Evolutionary conservation across 345 rosid species (phyloP).

Genomic region (Angophora floribunda): DNA sequence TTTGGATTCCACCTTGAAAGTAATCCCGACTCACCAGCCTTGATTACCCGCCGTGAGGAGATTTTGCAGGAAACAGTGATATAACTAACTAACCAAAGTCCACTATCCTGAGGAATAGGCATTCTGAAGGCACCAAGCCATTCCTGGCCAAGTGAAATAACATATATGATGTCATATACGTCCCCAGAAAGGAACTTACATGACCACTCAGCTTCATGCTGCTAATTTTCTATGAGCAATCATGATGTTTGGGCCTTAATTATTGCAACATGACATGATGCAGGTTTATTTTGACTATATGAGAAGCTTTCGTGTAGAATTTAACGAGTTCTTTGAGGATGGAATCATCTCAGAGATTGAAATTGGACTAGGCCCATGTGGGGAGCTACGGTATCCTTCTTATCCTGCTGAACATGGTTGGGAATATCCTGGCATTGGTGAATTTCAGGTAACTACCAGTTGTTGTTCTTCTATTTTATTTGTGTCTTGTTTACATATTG

Average conservation of each 20-base stretch:
- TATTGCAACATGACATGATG: neutral
- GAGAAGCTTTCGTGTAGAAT: constrained; percentile 91
- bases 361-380: constrained; percentile 96
- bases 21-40: neutral
- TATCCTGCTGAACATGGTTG: constrained; percentile 84
- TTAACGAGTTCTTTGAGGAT: constrained; percentile 70
- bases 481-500: neutral
- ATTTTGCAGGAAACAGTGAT: neutral
- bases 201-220: neutral
- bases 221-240: neutral
- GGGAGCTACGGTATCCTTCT: constrained; percentile 92
- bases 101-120: neutral
- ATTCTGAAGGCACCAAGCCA: neutral
- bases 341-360: constrained; percentile 72
- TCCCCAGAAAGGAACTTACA: neutral
- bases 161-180: neutral
- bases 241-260: neutral
- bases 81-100: neutral
- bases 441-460: constrained; percentile 65
- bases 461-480: neutral
- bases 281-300: constrained; percentile 95
- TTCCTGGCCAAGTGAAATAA: neutral
- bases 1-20: neutral
- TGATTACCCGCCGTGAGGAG: neutral
- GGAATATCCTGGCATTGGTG: constrained; percentile 94